Percentiles rank a stretch among this genome's conserved stretches.
These are phyloP conservation scores for Magnaporthiopsis incrustans DNA, from an alignment of 2,329 filamentous ascomycete genomes.

Conservation along the genomic window DNA sequence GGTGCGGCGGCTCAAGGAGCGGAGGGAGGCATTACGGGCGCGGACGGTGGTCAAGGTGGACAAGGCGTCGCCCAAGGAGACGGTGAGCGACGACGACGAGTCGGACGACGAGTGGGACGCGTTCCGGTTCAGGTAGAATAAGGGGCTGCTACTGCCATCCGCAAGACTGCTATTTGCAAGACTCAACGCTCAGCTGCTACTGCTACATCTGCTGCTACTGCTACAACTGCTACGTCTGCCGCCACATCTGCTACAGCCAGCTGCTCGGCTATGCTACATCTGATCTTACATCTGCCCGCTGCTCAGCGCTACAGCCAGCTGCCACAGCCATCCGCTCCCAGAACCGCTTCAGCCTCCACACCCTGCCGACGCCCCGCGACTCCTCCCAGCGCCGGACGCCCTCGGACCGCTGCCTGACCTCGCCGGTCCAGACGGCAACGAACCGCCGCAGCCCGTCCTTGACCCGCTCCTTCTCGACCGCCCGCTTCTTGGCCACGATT, in stretches of 20 bases:
- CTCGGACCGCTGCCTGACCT: conserved; percentile 43
- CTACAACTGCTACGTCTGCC: no score
- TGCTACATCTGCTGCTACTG: no score
- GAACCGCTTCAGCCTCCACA: conserved; percentile 55
- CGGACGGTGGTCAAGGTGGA: conserved; percentile 16
- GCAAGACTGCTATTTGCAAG: no score
- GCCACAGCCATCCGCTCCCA: conserved; percentile 42
- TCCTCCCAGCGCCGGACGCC: conserved; percentile 40
- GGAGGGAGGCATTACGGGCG: conserved; percentile 56
- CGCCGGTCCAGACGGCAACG: conserved; percentile 49
- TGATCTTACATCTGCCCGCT: no score
- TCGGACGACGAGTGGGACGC: conserved; percentile 52
- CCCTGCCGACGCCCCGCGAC: conserved; percentile 43
- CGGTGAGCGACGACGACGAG: conserved; percentile 31
- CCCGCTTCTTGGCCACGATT: conserved; percentile 53
- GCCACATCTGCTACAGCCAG: no score
- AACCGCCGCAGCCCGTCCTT: conserved; percentile 59
- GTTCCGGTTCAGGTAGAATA: conserved; percentile 37
- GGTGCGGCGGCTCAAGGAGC: conserved; percentile 60
- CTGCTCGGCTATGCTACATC: no score
- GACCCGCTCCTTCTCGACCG: conserved; percentile 57
- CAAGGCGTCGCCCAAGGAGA: conserved; percentile 17
- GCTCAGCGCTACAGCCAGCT: no score
- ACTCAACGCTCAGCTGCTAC: no score
- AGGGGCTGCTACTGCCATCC: background rate